A percentile compares a stretch with the other conserved stretches of the same genome.
Conservation (phyloP, 306 rosid species). For the Arachis stenosperma region DNA sequence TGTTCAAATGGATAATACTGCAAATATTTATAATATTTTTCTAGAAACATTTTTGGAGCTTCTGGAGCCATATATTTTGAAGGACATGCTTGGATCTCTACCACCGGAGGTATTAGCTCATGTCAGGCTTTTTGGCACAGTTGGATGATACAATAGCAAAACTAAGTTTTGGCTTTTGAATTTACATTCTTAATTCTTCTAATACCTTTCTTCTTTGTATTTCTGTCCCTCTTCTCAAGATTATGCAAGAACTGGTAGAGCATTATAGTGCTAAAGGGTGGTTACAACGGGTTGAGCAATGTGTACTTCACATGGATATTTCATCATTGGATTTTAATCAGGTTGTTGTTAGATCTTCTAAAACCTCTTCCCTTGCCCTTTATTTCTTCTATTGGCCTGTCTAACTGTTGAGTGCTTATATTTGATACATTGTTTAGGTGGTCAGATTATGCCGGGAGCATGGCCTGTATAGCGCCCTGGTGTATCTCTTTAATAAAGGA, state of each 20-base stretch:
- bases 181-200: slow-evolving; percentile 15
- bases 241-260: slow-evolving; percentile 98
- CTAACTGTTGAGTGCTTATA: slow-evolving; percentile 16
- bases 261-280: slow-evolving; percentile 90
- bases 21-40: slow-evolving; percentile 23
- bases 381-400: slow-evolving; percentile 30
- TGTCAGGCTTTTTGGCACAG: slow-evolving; percentile 37
- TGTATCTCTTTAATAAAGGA: slow-evolving; percentile 94
- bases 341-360: slow-evolving; percentile 57
- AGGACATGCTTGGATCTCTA: slow-evolving; percentile 96
- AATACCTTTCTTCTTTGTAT: not conserved
- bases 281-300: slow-evolving; percentile 93
- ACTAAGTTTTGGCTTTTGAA: slow-evolving; percentile 27
- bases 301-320: slow-evolving; percentile 99
- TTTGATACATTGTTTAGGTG: slow-evolving; percentile 56
- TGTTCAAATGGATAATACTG: slow-evolving; percentile 26
- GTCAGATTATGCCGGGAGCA: slow-evolving; percentile 92
- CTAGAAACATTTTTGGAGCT: slow-evolving; percentile 96
- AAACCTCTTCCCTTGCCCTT: slow-evolving; percentile 34
- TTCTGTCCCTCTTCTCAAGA: slow-evolving; percentile 49
- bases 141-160: slow-evolving; percentile 26
- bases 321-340: slow-evolving; percentile 98
- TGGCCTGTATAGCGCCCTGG: slow-evolving; percentile 89
- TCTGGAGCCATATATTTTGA: slow-evolving; percentile 92
- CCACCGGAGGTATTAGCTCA: slow-evolving; percentile 88